phyloP scores from a whole-genome alignment of 169 alveolate genomes.

The Cryptosporidium sp. region DNA sequence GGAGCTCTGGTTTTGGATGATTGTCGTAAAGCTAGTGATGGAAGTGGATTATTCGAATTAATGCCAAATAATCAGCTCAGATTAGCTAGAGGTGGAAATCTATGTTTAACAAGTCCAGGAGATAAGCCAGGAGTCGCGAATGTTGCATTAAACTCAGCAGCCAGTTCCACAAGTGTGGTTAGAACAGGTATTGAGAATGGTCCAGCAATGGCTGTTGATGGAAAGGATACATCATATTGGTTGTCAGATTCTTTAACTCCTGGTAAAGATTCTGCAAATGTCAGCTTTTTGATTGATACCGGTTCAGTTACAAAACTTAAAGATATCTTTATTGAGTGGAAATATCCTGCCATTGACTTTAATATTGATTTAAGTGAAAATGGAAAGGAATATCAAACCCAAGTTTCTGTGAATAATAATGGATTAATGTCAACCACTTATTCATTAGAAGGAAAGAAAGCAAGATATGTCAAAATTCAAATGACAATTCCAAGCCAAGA shows the following conservation, averaged over 20 bases:
- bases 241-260: slow-evolving; percentile 20
- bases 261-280: slow-evolving; percentile 16
- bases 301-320: slow-evolving; percentile 51
- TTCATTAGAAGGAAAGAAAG: slow-evolving; percentile 66
- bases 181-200: slow-evolving; percentile 42
- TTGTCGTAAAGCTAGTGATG: slow-evolving; percentile 45
- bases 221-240: slow-evolving; percentile 68
- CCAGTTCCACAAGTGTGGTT: slow-evolving; percentile 45
- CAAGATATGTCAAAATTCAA: slow-evolving; percentile 49
- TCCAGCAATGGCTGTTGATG: slow-evolving; percentile 75
- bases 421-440: slow-evolving; percentile 53
- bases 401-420: slow-evolving; percentile 22
- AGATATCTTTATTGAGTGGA: slow-evolving; percentile 70
- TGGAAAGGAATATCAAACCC: slow-evolving; percentile 34
- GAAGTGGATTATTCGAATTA: slow-evolving; percentile 66
- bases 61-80: slow-evolving; percentile 72
- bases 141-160: slow-evolving; percentile 73
- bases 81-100: slow-evolving; percentile 62
- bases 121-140: slow-evolving; percentile 66
- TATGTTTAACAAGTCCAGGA: slow-evolving; percentile 71
- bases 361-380: slow-evolving; percentile 43
- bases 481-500: slow-evolving; percentile 22
- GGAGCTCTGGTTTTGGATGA: slow-evolving; percentile 60
- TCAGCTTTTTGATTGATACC: slow-evolving; percentile 29
- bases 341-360: slow-evolving; percentile 64